A percentile compares a stretch with the other conserved stretches of the same genome.
phyloP scores from a whole-genome alignment of 805 yeast genomes.

The Vanderwaltozyma yarrowii region DNA sequence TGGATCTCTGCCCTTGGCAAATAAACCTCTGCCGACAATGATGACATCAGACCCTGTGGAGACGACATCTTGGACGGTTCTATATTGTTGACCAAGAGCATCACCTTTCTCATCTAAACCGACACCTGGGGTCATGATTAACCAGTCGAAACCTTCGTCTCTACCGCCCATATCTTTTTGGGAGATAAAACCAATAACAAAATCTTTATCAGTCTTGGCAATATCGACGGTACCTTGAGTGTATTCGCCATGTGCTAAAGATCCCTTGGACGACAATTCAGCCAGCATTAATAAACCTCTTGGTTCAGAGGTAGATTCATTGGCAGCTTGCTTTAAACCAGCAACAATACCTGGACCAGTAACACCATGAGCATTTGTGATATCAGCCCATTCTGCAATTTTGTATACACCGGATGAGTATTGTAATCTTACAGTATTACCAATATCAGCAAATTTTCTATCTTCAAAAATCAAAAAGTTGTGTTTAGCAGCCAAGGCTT shows the following conservation, averaged over 20 bases:
- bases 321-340: constrained; percentile 75
- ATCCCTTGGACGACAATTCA: constrained; percentile 87
- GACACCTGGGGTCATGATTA: constrained; percentile 97
- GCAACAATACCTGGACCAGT: constrained; percentile 90
- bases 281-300: constrained; percentile 93
- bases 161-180: constrained; percentile 79
- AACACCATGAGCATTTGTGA: constrained; percentile 95
- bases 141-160: constrained; percentile 86
- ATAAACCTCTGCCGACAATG: constrained; percentile 96
- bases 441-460: constrained; percentile 96
- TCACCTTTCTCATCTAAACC: constrained; percentile 97
- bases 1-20: constrained; percentile 92
- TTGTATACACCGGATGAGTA: constrained; percentile 82
- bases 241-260: constrained; percentile 87
- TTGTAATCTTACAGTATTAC: constrained; percentile 92
- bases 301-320: constrained; percentile 58
- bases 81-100: constrained; percentile 89
- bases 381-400: constrained; percentile 92
- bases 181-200: constrained; percentile 95
- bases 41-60: constrained; percentile 85
- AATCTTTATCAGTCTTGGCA: constrained; percentile 76
- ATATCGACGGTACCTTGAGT: constrained; percentile 81
- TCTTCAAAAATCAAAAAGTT: constrained; percentile 91
- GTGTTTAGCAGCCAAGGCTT: constrained; percentile 66
- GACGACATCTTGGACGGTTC: constrained; percentile 81